Base-by-base conservation (phyloP, 345 rosid species). In the Citrus unshiu region DNA sequence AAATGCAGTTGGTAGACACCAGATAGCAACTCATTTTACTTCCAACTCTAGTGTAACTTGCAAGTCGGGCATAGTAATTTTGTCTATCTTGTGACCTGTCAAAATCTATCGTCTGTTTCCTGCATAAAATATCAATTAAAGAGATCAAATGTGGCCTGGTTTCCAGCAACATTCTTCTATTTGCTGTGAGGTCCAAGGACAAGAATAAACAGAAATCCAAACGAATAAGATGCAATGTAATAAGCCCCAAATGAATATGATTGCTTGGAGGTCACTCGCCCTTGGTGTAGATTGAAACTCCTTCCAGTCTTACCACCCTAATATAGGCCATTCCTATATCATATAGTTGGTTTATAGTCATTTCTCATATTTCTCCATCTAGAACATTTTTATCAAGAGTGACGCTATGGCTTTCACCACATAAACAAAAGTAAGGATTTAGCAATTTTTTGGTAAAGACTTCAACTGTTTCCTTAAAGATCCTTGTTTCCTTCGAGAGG, bases 41-140 rank as follows among this genome's bases (percentile, higher is more conserved):
- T 59, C 51, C 34, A 37, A n/a, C 6, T 7, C 39, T 19, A 19
- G 69, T 43, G n/a, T 39, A 74, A 27, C 34, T 27, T 39, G 39
- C 18, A 22, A 25, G 68, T 18, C 9, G 46, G 3, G 39, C 18
- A 60, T 40, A 10, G 29, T 2, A 6, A 73, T 32, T 30, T n/a
- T 12, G 29, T 24, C 39, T 37, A 37, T 64, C 30, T 16, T 14
- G 22, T 37, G 65, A 71, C 61, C 62, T 71, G 67, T 64, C 13
- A 34, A 7, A 16, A 51, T 10, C 22, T 49, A 65, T 54, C 27
- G 24, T 30, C 19, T 16, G 21, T 46, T 63, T 56, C 43, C 83
- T 81, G 77, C 79, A 39, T 51, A 0, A 22, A 39, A 76, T 56
- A 51, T 14, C 27, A 70, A 56, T 54, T 71, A 56, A 30, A 39